A percentile compares a stretch with the other conserved stretches of the same genome.
Conservation (phyloP, 1,284 basidiomycete species). For the Cutaneotrichosporon cavernicola region DNA sequence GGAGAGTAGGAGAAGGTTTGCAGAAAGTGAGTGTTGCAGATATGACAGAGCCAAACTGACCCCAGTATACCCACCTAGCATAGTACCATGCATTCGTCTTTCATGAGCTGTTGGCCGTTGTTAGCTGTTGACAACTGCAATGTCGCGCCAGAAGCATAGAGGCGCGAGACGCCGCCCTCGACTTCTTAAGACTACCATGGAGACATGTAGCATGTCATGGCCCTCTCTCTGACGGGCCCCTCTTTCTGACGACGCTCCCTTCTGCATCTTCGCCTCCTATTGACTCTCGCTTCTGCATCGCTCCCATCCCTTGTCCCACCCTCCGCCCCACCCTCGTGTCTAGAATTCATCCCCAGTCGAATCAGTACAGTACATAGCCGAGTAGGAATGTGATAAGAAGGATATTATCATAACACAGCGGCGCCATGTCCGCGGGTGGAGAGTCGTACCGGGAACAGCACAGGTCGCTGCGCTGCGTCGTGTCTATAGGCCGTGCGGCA, state of each 20-base stretch:
- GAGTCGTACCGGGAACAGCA: neutral
- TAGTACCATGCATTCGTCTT: slow-evolving; percentile 11
- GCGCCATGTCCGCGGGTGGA: slow-evolving; percentile 4
- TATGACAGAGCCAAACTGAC: neutral
- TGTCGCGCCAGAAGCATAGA: neutral
- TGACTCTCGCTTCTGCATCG: neutral
- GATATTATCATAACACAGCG: slow-evolving; percentile 3
- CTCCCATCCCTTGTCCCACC: neutral
- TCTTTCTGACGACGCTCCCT: neutral
- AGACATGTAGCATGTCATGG: neutral
- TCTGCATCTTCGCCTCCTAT: neutral
- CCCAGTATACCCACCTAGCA: slow-evolving; percentile 9
- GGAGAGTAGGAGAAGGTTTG: neutral
- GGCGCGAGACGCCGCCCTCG: neutral
- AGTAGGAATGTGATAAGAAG: slow-evolving; percentile 15
- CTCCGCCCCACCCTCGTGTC: neutral
- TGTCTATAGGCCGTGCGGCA: slow-evolving; percentile 6
- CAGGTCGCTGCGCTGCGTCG: slow-evolving; percentile 6
- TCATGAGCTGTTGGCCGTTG: neutral
- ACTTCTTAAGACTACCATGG: neutral
- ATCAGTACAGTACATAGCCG: slow-evolving; percentile 29
- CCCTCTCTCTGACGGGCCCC: neutral
- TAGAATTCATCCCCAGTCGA: slow-evolving; percentile 24
- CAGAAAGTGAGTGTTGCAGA: neutral
- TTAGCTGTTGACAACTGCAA: neutral